A percentile compares a stretch with the other conserved stretches of the same genome.
These are phyloP conservation scores for Wickerhamiella parazyma DNA, from an alignment of 805 yeast genomes.

Conservation along the genomic window DNA sequence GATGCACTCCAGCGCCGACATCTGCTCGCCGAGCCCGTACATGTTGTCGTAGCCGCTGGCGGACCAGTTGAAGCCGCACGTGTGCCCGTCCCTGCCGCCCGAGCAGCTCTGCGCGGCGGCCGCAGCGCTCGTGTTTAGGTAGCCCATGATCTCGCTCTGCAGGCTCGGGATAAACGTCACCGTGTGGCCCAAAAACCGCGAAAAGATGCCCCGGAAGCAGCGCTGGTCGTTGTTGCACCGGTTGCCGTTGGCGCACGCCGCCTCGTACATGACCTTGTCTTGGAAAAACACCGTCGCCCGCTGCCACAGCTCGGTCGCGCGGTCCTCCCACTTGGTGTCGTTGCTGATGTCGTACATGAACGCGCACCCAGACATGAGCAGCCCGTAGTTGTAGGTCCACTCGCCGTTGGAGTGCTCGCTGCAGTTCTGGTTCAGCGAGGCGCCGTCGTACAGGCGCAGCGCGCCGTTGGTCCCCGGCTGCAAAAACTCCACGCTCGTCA, in stretches of 20 bases:
- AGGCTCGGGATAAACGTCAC: slow-evolving; percentile 47
- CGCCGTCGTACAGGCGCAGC: slow-evolving; percentile 58
- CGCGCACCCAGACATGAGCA: slow-evolving; percentile 56
- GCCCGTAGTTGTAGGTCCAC: slow-evolving; percentile 68
- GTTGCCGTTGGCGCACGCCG: slow-evolving; percentile 44
- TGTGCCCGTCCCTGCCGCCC: slow-evolving; percentile 69
- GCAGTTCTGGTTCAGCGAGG: slow-evolving; percentile 36
- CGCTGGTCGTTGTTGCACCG: slow-evolving; percentile 64
- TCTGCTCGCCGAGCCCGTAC: slow-evolving; percentile 78
- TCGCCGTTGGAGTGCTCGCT: slow-evolving; percentile 37
- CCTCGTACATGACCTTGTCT: slow-evolving; percentile 50
- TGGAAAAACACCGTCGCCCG: slow-evolving; percentile 38
- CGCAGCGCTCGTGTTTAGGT: slow-evolving; percentile 38
- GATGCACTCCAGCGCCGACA: slow-evolving; percentile 57
- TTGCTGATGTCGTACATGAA: slow-evolving; percentile 49
- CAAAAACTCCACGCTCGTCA: slow-evolving; percentile 35
- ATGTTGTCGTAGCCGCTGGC: slow-evolving; percentile 44
- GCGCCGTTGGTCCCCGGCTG: slow-evolving; percentile 23
- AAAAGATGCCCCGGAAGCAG: slow-evolving; percentile 55
- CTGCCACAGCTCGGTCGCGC: slow-evolving; percentile 37
- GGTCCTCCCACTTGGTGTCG: slow-evolving; percentile 44
- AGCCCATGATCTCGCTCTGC: slow-evolving; percentile 32
- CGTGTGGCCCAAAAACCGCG: slow-evolving; percentile 52
- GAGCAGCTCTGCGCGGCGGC: slow-evolving; percentile 71
- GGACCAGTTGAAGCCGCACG: slow-evolving; percentile 72